phyloP scores from a whole-genome alignment of 768 basidiomycete genomes.

The Suillus hirtellus region DNA sequence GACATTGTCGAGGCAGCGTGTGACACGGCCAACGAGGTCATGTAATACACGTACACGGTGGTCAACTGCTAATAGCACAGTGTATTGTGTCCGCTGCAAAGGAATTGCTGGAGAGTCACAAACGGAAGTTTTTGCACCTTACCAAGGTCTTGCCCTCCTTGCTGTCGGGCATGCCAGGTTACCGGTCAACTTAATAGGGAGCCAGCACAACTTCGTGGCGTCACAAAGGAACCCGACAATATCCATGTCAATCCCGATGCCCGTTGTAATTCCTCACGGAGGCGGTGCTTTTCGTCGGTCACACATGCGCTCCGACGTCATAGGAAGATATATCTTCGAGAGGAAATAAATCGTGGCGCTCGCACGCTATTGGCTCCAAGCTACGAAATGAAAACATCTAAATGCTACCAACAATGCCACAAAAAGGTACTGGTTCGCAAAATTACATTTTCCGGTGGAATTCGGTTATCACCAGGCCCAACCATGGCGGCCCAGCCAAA shows the following conservation, averaged over 20 bases:
- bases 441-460: background rate
- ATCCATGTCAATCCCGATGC: background rate
- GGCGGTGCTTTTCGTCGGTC: background rate
- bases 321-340: background rate
- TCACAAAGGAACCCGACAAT: background rate
- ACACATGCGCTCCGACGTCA: background rate
- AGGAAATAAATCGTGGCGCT: background rate
- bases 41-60: background rate
- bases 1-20: conserved; percentile 2
- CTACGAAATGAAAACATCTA: background rate
- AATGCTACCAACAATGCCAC: background rate
- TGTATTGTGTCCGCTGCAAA: conserved; percentile 4
- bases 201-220: background rate
- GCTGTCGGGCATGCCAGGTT: background rate
- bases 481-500: background rate
- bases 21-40: background rate
- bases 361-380: background rate
- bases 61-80: background rate
- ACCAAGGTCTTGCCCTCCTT: background rate
- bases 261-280: background rate
- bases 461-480: background rate
- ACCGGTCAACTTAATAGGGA: background rate
- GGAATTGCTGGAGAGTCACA: background rate
- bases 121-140: background rate
- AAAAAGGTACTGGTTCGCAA: background rate